Evolutionary conservation across 306 rosid genomes (phyloP).

Genomic region (Prunus mongolica): DNA sequence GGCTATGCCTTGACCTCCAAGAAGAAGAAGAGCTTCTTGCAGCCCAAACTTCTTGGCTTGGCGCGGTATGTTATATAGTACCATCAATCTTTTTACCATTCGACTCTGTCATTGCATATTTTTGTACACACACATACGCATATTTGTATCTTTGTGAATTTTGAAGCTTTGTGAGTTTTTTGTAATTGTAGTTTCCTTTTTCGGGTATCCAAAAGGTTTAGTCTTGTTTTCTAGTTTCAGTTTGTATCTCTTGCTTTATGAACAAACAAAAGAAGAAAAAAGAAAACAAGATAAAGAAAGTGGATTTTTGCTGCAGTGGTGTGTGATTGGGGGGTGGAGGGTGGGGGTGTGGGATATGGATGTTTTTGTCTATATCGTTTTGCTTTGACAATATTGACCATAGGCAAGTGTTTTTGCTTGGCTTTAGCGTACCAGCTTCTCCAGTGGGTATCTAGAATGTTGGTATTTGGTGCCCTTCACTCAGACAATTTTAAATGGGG

Average conservation of each 20-base stretch:
- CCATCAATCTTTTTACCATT: neutral
- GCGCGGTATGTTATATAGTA: conserved; percentile 24
- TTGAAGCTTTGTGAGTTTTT: conserved; percentile 16
- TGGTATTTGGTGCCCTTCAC: neutral
- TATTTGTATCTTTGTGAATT: neutral
- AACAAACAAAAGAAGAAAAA: neutral
- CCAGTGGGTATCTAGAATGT: conserved; percentile 11
- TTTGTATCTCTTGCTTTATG: conserved; percentile 3
- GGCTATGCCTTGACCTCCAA: conserved; percentile 37
- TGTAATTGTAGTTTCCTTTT: conserved; percentile 14
- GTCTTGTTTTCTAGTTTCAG: conserved; percentile 10
- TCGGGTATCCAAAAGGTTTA: conserved; percentile 4
- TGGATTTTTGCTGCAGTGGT: conserved; percentile 13
- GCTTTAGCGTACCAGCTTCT: neutral
- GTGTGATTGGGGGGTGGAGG: conserved; percentile 6
- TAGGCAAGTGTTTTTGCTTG: neutral
- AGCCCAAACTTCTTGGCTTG: conserved; percentile 25
- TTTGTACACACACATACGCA: neutral
- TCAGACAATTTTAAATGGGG: conserved; percentile 3
- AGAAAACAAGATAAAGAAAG: neutral
- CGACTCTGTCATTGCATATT: neutral
- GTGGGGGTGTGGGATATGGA: neutral
- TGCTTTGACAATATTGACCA: conserved; percentile 9
- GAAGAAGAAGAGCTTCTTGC: conserved; percentile 36
- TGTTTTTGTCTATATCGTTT: conserved; percentile 17